Evolutionary conservation across 371 early-diverging fungal genomes (phyloP).

Genomic region (Quaeritorhiza haematococci): DNA sequence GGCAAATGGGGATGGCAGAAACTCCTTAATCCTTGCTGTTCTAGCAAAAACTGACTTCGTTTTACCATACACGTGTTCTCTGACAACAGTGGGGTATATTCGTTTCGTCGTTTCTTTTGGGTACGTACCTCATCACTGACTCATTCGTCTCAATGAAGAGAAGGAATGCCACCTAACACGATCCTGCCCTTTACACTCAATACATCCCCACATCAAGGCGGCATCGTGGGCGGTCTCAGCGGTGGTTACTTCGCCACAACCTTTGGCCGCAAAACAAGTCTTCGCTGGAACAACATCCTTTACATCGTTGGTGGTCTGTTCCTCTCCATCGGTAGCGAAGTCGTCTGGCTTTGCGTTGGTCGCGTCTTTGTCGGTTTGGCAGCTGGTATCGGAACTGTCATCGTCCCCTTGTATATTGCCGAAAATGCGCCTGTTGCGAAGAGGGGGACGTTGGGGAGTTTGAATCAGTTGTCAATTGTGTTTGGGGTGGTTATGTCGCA

Average conservation of each 20-base stretch:
- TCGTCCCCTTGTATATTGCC: slow-evolving; percentile 80
- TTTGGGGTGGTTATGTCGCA: slow-evolving; percentile 67
- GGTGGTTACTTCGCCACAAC: slow-evolving; percentile 65
- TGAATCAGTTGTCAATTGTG: slow-evolving; percentile 82
- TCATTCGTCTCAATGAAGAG: background rate
- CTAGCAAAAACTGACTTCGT: slow-evolving; percentile 41
- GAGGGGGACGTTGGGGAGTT: slow-evolving; percentile 69
- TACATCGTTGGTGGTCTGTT: slow-evolving; percentile 59
- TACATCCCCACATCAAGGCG: slow-evolving; percentile 43
- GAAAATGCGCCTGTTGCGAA: slow-evolving; percentile 72
- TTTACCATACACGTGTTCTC: slow-evolving; percentile 62
- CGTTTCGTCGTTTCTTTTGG: slow-evolving; percentile 30
- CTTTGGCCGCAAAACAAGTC: slow-evolving; percentile 67
- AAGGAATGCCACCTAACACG: background rate
- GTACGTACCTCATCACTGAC: background rate
- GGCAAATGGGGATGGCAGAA: slow-evolving; percentile 3
- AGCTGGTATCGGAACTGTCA: slow-evolving; percentile 73
- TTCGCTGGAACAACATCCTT: slow-evolving; percentile 61
- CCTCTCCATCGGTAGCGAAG: slow-evolving; percentile 55
- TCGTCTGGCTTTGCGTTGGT: slow-evolving; percentile 57
- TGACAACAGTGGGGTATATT: slow-evolving; percentile 27
- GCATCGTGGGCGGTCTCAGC: slow-evolving; percentile 73
- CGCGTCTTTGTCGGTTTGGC: slow-evolving; percentile 83
- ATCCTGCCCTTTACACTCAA: background rate
- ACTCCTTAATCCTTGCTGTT: background rate